A percentile compares a stretch with the other conserved stretches of the same genome.
Evolutionary conservation across 176 grass and related monocot species (phyloP).

Genomic region (Pontederia crassipes): DNA sequence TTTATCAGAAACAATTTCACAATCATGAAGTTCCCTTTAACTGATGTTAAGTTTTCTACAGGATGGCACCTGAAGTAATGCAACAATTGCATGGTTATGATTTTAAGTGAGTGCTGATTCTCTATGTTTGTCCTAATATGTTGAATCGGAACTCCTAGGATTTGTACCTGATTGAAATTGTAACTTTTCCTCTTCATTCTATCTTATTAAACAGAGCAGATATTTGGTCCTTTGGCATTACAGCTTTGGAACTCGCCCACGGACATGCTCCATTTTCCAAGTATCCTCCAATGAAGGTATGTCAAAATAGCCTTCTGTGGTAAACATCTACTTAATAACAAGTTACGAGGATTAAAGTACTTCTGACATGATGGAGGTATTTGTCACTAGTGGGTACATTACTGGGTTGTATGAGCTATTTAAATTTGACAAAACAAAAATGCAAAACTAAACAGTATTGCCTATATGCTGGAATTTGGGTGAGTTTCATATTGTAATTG

Average conservation of each 20-base stretch:
- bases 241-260: constrained; percentile 88
- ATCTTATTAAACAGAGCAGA: constrained; percentile 60
- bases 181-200: constrained; percentile 1
- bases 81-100: constrained; percentile 98
- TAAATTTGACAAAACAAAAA: too few species aligned
- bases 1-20: background rate
- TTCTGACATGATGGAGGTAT: too few species aligned
- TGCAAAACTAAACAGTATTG: too few species aligned
- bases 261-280: constrained; percentile 98
- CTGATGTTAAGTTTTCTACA: constrained; percentile 15
- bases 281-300: constrained; percentile 93
- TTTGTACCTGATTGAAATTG: background rate
- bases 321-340: background rate
- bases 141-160: background rate
- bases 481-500: too few species aligned
- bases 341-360: too few species aligned
- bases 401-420: too few species aligned
- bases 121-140: constrained; percentile 10
- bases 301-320: constrained; percentile 13
- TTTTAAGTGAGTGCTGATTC: constrained; percentile 63
- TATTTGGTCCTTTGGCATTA: constrained; percentile 98
- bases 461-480: too few species aligned
- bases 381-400: too few species aligned
- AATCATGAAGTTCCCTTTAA: background rate
- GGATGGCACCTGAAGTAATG: constrained; percentile 99